phyloP scores from a whole-genome alignment of 306 rosid genomes.

The Casuarina glauca region DNA sequence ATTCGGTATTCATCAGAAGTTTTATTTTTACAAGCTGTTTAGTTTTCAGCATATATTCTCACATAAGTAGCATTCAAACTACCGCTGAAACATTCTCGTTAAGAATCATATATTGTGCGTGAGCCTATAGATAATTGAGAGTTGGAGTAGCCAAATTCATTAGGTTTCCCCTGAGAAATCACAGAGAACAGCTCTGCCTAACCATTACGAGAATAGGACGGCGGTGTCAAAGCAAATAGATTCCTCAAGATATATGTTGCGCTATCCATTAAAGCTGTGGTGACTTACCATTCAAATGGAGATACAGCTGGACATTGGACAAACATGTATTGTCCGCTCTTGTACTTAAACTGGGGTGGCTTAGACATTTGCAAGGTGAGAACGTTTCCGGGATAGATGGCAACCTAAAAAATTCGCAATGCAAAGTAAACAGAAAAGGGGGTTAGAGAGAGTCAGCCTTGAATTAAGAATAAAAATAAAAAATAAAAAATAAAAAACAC shows the following conservation, averaged over 20 bases:
- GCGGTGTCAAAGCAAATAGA: not conserved
- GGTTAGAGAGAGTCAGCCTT: not conserved
- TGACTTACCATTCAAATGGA: constrained; percentile 90
- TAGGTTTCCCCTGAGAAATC: not conserved
- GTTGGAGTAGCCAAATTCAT: not conserved
- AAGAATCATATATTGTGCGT: not conserved
- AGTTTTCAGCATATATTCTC: not conserved
- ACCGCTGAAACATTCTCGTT: not conserved
- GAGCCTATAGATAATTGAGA: not conserved
- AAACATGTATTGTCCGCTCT: constrained; percentile 99
- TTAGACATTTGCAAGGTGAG: constrained; percentile 96
- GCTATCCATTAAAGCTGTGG: not conserved
- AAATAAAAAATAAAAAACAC: not conserved
- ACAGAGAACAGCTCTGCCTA: not conserved
- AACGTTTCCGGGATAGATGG: constrained; percentile 96
- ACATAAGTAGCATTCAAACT: not conserved
- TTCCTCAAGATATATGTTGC: not conserved
- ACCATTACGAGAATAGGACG: not conserved
- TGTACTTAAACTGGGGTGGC: constrained; percentile 89
- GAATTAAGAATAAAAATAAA: no score
- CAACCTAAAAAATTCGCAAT: constrained; percentile 56
- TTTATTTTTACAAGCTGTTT: not conserved
- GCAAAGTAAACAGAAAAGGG: not conserved
- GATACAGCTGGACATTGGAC: constrained; percentile 99
- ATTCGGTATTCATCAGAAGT: not conserved